Evolutionary conservation across 495 filamentous ascomycete genomes (phyloP).

Genomic region (Parathielavia hyrcaniae): DNA sequence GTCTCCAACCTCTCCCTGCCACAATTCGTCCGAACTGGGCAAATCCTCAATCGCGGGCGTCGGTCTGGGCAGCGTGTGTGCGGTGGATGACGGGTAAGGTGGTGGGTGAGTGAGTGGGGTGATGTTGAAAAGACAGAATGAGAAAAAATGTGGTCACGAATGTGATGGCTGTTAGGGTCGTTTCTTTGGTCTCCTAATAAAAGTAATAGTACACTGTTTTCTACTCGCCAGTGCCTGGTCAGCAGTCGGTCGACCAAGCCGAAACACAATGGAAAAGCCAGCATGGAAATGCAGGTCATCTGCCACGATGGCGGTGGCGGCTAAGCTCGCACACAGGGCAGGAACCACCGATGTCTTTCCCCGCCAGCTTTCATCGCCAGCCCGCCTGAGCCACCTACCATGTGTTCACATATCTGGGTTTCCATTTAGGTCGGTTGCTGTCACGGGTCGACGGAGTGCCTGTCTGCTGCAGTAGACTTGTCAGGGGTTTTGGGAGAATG

Average conservation of each 20-base stretch:
- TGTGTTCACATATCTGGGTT: no score
- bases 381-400: neutral
- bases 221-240: neutral
- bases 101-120: no score
- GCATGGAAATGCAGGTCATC: constrained; percentile 9
- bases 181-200: neutral
- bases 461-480: neutral
- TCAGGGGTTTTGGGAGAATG: neutral
- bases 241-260: neutral
- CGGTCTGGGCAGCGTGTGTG: no score
- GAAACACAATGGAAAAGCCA: neutral
- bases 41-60: no score
- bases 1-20: neutral
- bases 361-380: neutral
- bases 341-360: neutral
- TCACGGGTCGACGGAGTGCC: neutral
- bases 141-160: neutral
- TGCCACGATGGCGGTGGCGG: constrained; percentile 5
- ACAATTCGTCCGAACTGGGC: constrained; percentile 1
- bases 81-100: no score
- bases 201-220: no score
- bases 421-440: no score
- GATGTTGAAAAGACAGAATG: neutral
- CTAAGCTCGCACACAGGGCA: constrained; percentile 8
- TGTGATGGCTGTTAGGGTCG: neutral